phyloP scores from a whole-genome alignment of 768 basidiomycete genomes.

The Fibroporia radiculosa region DNA sequence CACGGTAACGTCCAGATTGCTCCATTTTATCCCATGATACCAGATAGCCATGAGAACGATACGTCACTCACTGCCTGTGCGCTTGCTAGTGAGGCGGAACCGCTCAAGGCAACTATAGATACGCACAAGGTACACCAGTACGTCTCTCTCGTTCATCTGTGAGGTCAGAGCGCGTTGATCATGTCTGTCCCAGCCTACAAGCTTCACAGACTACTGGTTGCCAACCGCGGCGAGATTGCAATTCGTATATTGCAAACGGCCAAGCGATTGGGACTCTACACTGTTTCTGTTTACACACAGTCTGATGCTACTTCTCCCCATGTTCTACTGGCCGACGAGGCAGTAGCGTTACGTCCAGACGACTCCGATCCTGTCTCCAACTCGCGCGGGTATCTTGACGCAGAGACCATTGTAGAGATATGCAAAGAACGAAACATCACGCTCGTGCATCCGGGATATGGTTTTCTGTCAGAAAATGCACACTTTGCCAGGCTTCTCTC shows the following conservation, averaged over 20 bases:
- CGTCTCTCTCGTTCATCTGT: no score
- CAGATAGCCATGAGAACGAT: no score
- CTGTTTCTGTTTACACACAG: conserved; percentile 51
- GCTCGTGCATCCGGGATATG: conserved; percentile 57
- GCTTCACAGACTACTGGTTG: conserved; percentile 48
- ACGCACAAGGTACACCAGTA: no score
- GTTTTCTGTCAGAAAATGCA: conserved; percentile 59
- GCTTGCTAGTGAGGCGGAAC: no score
- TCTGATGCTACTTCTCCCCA: conserved; percentile 54
- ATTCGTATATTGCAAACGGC: conserved; percentile 55
- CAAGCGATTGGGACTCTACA: conserved; percentile 39
- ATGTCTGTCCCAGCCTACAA: neutral
- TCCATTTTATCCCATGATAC: no score
- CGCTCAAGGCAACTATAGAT: no score
- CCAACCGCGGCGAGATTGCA: conserved; percentile 70
- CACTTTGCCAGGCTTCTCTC: conserved; percentile 41
- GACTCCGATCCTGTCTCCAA: conserved; percentile 27
- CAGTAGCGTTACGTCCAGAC: conserved; percentile 27
- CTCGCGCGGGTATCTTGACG: conserved; percentile 36
- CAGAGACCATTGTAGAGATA: conserved; percentile 30
- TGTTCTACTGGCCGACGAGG: conserved; percentile 47
- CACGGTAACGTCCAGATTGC: no score
- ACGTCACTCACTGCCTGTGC: no score
- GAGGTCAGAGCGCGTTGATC: neutral
- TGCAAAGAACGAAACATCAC: conserved; percentile 36